Evolutionary conservation across 768 basidiomycete species (phyloP).

Genomic region (Stropharia rugosoannulata): DNA sequence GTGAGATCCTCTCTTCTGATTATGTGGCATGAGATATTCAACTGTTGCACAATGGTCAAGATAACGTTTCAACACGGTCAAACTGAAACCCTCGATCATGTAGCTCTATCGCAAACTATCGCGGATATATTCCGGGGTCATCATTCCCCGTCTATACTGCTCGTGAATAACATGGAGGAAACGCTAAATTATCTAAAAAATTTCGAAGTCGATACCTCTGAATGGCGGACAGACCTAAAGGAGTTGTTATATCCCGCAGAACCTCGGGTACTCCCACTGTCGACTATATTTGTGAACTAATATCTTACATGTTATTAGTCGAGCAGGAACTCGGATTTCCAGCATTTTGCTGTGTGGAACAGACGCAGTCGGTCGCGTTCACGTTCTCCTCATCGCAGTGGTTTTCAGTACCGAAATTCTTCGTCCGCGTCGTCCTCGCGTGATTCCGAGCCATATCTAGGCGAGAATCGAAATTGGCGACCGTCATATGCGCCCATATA

Average conservation of each 20-base stretch:
- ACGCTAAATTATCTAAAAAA: conserved; percentile 37
- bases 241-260: conserved; percentile 24
- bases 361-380: background rate
- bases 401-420: background rate
- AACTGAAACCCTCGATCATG: conserved; percentile 17
- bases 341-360: background rate
- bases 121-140: conserved; percentile 20
- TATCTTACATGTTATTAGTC: background rate
- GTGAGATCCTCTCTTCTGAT: background rate
- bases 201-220: conserved; percentile 39
- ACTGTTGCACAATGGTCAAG: background rate
- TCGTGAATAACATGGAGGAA: conserved; percentile 43
- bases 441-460: background rate
- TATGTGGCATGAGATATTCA: background rate
- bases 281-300: too few relatives aligned
- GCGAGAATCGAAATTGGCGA: background rate
- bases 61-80: conserved; percentile 30
- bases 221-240: conserved; percentile 41
- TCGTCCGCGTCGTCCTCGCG: background rate
- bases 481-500: conserved; percentile 28
- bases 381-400: background rate
- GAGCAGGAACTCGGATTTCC: background rate
- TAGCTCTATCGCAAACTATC: conserved; percentile 17
- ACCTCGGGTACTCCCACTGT: background rate
- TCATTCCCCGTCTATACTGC: conserved; percentile 37